Base-by-base conservation (phyloP, 2,329 filamentous ascomycete genomes). In the Xylaria sp. region DNA sequence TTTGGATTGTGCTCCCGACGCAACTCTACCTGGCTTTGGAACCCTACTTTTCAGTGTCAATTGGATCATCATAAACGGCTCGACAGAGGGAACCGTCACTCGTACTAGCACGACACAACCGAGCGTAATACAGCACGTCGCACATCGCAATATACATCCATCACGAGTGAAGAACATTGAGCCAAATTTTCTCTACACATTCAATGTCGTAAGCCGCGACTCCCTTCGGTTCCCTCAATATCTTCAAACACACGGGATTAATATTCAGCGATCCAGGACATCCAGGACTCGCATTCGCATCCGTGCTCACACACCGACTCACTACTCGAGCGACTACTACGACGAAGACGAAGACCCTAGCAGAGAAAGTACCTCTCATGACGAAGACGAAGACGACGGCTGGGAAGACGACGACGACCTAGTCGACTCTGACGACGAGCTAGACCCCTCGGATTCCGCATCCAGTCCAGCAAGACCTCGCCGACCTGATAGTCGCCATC, bases 361-460 rank as follows among this genome's bases (percentile, higher is more conserved):
- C 6, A 50, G 64, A 23, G 66, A 68, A 17, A 71, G 65, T 33
- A 67, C 67, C 40, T 68, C 69, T 40, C 67, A 69, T 40, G 70
- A 75, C 43, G 69, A 71, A 61, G 74, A 76, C 52, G 73, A 75
- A n/a, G 77, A 79, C 63, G 82, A 82, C 72, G 83, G 83, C 21
- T 58, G 50, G 57, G 56, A 64, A 46, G 55, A 62, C 45, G 60
- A 63, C 35, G 43, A 54, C n/a, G 61, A 63, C 17, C 17, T 64
- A 40, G 61, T 14, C 55, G 61, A 61, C 40, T 42, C 47, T 35
- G 78, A 79, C 65, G 82, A 82, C 71, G 84, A 84, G 37, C 70
- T 87, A 66, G 82, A 84, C 2, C 85, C 85, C 14, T 83, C 81
- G 35, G 86, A 89, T 71, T 88, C 86, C 7, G 86, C 85, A 17